These are phyloP conservation scores for Spizellomyces punctatus DNA, from an alignment of 192 early-diverging fungal genomes.

Conservation along the genomic window DNA sequence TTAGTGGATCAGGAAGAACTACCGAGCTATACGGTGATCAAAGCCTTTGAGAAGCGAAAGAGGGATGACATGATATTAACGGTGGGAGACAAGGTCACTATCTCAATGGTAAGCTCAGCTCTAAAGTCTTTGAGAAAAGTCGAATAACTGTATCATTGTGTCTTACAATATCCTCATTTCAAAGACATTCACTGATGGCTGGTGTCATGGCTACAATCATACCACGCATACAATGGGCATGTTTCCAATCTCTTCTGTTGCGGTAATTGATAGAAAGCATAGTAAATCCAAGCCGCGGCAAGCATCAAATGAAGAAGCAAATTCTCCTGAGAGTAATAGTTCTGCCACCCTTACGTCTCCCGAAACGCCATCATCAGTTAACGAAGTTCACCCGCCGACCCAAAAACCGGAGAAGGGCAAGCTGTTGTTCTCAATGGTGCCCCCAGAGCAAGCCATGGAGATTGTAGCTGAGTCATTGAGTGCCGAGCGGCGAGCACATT, in stretches of 20 bases:
- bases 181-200: constrained; percentile 38
- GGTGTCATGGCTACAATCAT: constrained; percentile 35
- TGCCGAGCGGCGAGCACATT: constrained; percentile 32
- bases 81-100: constrained; percentile 29
- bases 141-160: neutral
- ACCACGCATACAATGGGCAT: constrained; percentile 25
- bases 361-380: too few relatives aligned
- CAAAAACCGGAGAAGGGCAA: constrained; percentile 6
- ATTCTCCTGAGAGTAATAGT: too few relatives aligned
- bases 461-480: constrained; percentile 29
- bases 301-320: neutral
- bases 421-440: constrained; percentile 32
- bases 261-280: constrained; percentile 1
- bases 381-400: neutral
- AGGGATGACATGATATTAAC: constrained; percentile 30
- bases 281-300: neutral
- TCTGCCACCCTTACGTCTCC: too few relatives aligned
- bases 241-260: constrained; percentile 32
- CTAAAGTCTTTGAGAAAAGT: neutral
- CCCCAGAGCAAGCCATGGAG: constrained; percentile 30
- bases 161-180: neutral
- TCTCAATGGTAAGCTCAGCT: constrained; percentile 27
- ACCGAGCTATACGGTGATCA: constrained; percentile 30
- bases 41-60: constrained; percentile 5
- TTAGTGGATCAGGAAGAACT: constrained; percentile 13